Base-by-base conservation (phyloP, 176 grass and related monocot species). In the Poa pratensis region DNA sequence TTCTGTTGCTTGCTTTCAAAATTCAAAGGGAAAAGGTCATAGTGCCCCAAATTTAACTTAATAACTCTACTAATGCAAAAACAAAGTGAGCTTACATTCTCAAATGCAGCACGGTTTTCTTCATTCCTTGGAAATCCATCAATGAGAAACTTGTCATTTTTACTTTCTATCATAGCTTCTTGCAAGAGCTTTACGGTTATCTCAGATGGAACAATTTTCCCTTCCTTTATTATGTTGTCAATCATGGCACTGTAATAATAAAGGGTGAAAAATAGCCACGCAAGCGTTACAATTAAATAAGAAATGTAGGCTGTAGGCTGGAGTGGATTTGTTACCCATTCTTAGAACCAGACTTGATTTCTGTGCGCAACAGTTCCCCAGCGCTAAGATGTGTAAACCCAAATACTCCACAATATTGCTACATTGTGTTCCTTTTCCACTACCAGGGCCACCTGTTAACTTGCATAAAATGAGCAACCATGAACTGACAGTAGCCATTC, bases 41-140 rank as follows among this genome's bases (percentile, higher is more conserved):
- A n/a, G 42, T 66, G 11, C 9, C 28, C 18, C 12, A 37, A 22
- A 70, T 48, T 48, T 14, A 73, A 73, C 32, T 72, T 48, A 34
- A 43, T 13, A 43, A 83, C 42, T 43, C 42, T 24, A 35, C 1
- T 43, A 82, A 24, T 43, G 11, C 2, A 19, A 73, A 77, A 69
- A 74, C 18, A 67, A 74, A 69, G n/a, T 14, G 22, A 60, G 30
- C 73, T 90, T 83, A 88, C 86, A 73, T 82, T 88, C 73, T 90
- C 86, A 88, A 94, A 94, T 53, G 79, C 51, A 60, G 69, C 74
- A 73, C 92, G 88, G 54, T 94, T 94, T 85, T 94, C 92, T 84
- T 90, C 83, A 48, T 94, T 94, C 53, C 92, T 81, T 62, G 88
- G 92, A 80, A 90, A 94, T 57, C 91, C 91, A 84, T 90, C 88